Base-by-base conservation (phyloP, 2,329 filamentous ascomycete genomes). In the Pseudonectria buxi region DNA sequence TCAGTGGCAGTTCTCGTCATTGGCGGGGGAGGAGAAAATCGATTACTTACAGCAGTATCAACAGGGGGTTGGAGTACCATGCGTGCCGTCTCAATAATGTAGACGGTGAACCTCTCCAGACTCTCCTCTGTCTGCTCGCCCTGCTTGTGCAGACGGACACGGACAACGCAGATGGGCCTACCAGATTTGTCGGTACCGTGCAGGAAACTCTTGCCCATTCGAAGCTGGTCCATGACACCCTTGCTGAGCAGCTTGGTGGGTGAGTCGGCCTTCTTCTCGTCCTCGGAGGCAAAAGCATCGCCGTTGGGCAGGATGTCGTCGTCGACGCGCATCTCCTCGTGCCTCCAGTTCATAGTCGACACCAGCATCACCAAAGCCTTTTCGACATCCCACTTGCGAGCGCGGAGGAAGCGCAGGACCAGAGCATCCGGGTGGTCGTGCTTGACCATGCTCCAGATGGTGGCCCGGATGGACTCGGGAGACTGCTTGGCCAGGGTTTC, bases 381-480 rank as follows among this genome's bases (percentile, higher is more conserved):
- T 33, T 95, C 83, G 13, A 95, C 80, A 55, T 98, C 87, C 92
- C 92, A 98, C 63, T 94, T 94, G 30, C 88, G 74, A n/a, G 88
- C 88, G 33, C 88, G 74, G 37, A 95, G 68, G 61, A 94, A 95
- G 28, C 88, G 79, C 38, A 95, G 65, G 12, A 90, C 65, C 13
- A 94, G 68, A 3, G 82, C 83, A 63, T 98, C 92, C 0, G 92
- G 92, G 56, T 96, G 79, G 55, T 98, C 92, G 53, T 92, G 83
- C 68, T 96, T 98, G 39, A 90, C 77, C 87, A 95, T 94, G 47
- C 68, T 75, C 92, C 92, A 96, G 56, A 96, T 84, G 0, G 88
- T 81, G 12, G 72, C 69, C 34, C 88, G 78, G 46, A 98, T 77
- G 28, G 83, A 73, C 52, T 94, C 86, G 1, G 90, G 86, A 1